Evolutionary conservation across 768 basidiomycete species (phyloP), one percentile per base, ranked within the genome.

Genomic region (Suillus plorans): DNA sequence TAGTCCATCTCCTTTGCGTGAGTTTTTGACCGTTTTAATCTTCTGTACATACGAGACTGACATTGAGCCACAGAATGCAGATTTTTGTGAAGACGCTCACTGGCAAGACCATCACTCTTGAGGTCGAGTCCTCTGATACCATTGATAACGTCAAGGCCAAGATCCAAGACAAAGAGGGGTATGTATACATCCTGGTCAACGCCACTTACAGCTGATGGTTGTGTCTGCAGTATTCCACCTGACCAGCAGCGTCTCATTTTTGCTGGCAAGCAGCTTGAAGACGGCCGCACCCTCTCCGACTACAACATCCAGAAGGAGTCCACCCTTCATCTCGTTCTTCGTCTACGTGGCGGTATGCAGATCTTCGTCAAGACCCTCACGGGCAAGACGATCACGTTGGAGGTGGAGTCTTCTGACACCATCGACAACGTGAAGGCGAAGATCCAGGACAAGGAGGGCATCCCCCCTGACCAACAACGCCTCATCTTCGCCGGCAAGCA

Each of bases 291-390:
- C 64, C 88, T 94, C 66, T 88, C 82, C 75, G 92, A 92, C 81
- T 94, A 94, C 80, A 94, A 95, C 84, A 95, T 97, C 77, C 95
- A 97, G 82, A 96, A 96, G 86, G 94, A 97, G 84, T 95, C 93
- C 45, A 97, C 95, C 69, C 89, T 97, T 65, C 95, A 97, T 80
- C 79, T 97, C 64, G 94, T 97, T 69, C 87, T 97, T 70, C 90
- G 95, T 76, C 90, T 98, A 62, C 91, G 94, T 81, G 95, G 94
- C 66, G 93, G 94, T 49, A 91, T 91, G 90, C 90, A 91, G 66
- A 91, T 92, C 62, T 91, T 92, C 66, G 90, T 91, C 18, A 90
- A 91, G 82, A 91, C 90, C 0, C 66, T 91, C 57, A 95, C 94
- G 4, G 92, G 92, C 31, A 96, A 95, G 82, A 95, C 94, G 0